phyloP scores from a whole-genome alignment of 192 early-diverging fungal genomes.

The Umbelopsis sp. region DNA sequence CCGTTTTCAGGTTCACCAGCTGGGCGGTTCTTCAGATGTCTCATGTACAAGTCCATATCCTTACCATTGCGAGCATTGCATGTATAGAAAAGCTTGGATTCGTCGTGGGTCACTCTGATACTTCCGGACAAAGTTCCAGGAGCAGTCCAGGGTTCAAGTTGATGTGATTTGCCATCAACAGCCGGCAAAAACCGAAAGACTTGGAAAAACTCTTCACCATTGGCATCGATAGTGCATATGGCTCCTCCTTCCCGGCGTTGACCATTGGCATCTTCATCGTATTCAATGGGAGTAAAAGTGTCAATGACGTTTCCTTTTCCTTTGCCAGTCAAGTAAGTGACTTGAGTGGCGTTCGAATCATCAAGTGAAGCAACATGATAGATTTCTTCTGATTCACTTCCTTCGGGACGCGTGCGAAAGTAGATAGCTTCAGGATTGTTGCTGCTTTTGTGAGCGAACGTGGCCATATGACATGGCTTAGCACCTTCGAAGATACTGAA shows the following conservation, averaged over 20 bases:
- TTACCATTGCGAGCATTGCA: slow-evolving; percentile 15
- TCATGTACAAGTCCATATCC: slow-evolving; percentile 7
- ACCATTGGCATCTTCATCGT: slow-evolving; percentile 2
- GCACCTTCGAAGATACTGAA: background rate
- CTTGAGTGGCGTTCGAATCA: background rate
- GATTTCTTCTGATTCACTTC: background rate
- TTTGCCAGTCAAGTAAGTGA: slow-evolving; percentile 13
- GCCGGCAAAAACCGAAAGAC: background rate
- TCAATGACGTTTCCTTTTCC: slow-evolving; percentile 5
- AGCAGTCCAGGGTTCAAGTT: slow-evolving; percentile 6
- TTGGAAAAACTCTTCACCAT: slow-evolving; percentile 10
- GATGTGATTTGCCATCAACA: background rate
- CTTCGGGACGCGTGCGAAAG: background rate
- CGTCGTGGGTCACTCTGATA: background rate
- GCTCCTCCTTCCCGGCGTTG: background rate
- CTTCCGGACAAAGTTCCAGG: background rate
- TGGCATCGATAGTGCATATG: slow-evolving; percentile 3
- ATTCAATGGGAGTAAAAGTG: background rate
- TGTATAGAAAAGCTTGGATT: background rate
- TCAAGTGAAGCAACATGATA: background rate
- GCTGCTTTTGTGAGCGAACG: background rate
- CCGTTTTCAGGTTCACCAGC: background rate
- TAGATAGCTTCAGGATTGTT: background rate
- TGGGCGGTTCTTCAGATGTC: background rate
- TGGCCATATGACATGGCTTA: background rate